These are phyloP conservation scores for Solanum rostratum DNA, from an alignment of 257 asterid species.

Conservation along the genomic window DNA sequence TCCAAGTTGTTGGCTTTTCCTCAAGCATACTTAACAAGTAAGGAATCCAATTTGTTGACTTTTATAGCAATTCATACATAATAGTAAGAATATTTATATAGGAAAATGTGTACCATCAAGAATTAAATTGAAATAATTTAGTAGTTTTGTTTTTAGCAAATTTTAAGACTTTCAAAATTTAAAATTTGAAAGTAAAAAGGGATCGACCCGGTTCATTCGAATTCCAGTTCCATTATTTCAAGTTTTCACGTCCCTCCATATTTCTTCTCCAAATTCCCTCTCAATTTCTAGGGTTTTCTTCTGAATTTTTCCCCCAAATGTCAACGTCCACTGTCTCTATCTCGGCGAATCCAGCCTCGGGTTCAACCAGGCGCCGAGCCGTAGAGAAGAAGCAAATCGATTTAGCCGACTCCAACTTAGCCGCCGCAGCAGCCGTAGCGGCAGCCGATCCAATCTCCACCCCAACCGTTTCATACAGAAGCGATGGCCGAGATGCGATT, in stretches of 20 bases:
- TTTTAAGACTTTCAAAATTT: background rate
- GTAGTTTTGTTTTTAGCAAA: too few species aligned
- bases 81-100: too few species aligned
- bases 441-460: conserved; percentile 16
- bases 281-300: background rate
- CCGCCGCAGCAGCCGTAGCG: conserved; percentile 9
- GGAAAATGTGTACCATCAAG: too few species aligned
- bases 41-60: too few species aligned
- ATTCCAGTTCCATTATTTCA: background rate
- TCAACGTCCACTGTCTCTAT: conserved; percentile 75
- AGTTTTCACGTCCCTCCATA: background rate
- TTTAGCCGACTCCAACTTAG: conserved; percentile 13
- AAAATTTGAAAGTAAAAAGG: background rate
- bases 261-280: background rate
- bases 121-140: too few species aligned
- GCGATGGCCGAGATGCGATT: conserved; percentile 12
- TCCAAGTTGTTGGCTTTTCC: too few species aligned
- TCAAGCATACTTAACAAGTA: too few species aligned
- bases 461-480: conserved; percentile 6
- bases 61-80: too few species aligned
- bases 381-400: conserved; percentile 32
- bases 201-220: background rate
- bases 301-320: conserved; percentile 16
- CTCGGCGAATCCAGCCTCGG: conserved; percentile 48
- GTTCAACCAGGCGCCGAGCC: conserved; percentile 68